phyloP scores from a whole-genome alignment of 331 rosid species.

The Malus hybrid region DNA sequence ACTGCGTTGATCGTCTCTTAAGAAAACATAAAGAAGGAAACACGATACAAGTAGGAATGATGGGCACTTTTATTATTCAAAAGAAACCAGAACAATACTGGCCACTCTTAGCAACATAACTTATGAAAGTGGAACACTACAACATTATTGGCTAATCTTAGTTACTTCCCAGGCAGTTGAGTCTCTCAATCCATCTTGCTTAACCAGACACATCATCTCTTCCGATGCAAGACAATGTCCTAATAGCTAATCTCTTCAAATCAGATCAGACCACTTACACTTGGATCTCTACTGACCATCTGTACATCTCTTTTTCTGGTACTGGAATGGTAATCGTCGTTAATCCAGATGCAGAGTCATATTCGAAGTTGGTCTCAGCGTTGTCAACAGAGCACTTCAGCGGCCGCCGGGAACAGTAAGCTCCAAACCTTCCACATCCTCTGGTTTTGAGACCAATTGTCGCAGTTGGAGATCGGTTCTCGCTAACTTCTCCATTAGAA shows the following conservation, averaged over 20 bases:
- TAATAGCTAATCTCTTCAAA: neutral
- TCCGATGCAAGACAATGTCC: neutral
- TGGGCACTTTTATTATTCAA: neutral
- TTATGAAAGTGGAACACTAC: neutral
- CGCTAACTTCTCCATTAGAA: constrained; percentile 36
- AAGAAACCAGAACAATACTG: neutral
- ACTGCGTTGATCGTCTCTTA: too few relatives aligned
- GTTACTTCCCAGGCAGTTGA: neutral
- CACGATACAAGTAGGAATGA: neutral
- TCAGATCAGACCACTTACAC: constrained; percentile 27
- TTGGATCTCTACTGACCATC: constrained; percentile 65
- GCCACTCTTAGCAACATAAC: neutral
- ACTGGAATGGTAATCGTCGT: constrained; percentile 48
- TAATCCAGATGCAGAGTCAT: constrained; percentile 54
- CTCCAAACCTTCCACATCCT: constrained; percentile 79
- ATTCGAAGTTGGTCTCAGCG: constrained; percentile 29
- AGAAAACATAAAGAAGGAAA: neutral
- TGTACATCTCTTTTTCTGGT: constrained; percentile 52
- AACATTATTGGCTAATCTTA: neutral
- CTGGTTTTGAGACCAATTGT: constrained; percentile 43
- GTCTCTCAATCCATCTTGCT: neutral
- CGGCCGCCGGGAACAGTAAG: constrained; percentile 64
- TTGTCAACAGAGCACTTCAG: constrained; percentile 46
- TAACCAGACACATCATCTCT: neutral
- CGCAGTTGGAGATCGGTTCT: constrained; percentile 33